Percentiles rank a stretch among this genome's conserved stretches.
phyloP scores from a whole-genome alignment of 306 rosid species.

The Cicer yamashitae region DNA sequence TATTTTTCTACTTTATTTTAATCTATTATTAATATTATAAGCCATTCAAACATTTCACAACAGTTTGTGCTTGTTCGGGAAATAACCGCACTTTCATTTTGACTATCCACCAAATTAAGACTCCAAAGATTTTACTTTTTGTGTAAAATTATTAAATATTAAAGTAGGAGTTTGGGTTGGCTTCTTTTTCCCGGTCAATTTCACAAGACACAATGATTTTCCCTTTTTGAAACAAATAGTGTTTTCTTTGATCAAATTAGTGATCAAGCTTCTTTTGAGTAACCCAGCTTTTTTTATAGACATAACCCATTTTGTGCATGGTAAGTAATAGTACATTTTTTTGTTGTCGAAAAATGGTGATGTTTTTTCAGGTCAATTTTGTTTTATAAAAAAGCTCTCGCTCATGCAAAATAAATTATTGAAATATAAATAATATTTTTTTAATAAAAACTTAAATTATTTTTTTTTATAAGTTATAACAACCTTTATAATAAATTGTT shows the following conservation, averaged over 20 bases:
- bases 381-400: too few species aligned
- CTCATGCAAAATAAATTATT: too few species aligned
- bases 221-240: slow-evolving; percentile 51
- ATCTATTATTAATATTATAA: neutral
- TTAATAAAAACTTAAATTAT: too few species aligned
- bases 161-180: slow-evolving; percentile 36
- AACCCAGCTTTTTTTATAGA: neutral
- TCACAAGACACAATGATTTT: slow-evolving; percentile 46
- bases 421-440: too few species aligned
- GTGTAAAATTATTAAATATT: slow-evolving; percentile 41
- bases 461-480: too few species aligned
- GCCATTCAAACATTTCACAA: slow-evolving; percentile 37
- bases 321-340: neutral
- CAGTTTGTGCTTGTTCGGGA: slow-evolving; percentile 48
- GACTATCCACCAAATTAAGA: slow-evolving; percentile 41
- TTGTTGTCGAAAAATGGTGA: neutral
- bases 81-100: slow-evolving; percentile 52
- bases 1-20: neutral
- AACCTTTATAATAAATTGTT: too few species aligned
- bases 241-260: slow-evolving; percentile 31
- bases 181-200: slow-evolving; percentile 44
- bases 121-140: slow-evolving; percentile 36
- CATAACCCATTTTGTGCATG: neutral
- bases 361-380: too few species aligned
- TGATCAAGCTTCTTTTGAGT: slow-evolving; percentile 2